Evolutionary conservation across 768 basidiomycete genomes (phyloP).

Genomic region (Termitomyces titanicus): DNA sequence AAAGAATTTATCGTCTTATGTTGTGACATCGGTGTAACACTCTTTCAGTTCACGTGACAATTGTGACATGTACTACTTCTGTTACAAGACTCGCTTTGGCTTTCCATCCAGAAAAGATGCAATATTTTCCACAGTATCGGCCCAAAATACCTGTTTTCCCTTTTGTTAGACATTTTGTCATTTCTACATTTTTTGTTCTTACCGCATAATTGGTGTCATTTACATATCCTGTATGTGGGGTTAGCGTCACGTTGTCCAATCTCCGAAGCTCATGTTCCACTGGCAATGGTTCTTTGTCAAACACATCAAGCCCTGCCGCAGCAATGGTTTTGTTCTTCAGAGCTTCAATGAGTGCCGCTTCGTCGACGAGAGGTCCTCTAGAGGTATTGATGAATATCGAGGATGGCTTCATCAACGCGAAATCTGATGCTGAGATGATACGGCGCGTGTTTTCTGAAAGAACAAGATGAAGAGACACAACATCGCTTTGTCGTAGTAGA

Average conservation of each 20-base stretch:
- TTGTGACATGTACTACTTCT: conserved; percentile 9
- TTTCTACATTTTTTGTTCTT: conserved; percentile 3
- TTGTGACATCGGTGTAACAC: conserved; percentile 26
- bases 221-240: conserved; percentile 61
- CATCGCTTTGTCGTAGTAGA: conserved; percentile 49
- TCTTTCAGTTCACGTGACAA: conserved; percentile 23
- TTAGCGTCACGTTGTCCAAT: conserved; percentile 51
- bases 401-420: conserved; percentile 52
- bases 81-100: conserved; percentile 8
- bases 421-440: conserved; percentile 43
- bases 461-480: conserved; percentile 62
- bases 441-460: conserved; percentile 46
- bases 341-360: conserved; percentile 46
- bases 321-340: conserved; percentile 44
- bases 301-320: conserved; percentile 66
- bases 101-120: conserved; percentile 48
- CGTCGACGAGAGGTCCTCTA: conserved; percentile 63
- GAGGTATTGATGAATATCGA: conserved; percentile 66
- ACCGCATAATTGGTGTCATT: conserved; percentile 50
- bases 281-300: conserved; percentile 62
- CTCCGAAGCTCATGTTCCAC: conserved; percentile 49
- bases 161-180: not conserved
- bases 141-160: conserved; percentile 41
- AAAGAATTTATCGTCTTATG: conserved; percentile 24
- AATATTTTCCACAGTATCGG: conserved; percentile 58